Evolutionary conservation across 2,329 filamentous ascomycete genomes (phyloP).

Genomic region (Fusarium tanahbumbuense): DNA sequence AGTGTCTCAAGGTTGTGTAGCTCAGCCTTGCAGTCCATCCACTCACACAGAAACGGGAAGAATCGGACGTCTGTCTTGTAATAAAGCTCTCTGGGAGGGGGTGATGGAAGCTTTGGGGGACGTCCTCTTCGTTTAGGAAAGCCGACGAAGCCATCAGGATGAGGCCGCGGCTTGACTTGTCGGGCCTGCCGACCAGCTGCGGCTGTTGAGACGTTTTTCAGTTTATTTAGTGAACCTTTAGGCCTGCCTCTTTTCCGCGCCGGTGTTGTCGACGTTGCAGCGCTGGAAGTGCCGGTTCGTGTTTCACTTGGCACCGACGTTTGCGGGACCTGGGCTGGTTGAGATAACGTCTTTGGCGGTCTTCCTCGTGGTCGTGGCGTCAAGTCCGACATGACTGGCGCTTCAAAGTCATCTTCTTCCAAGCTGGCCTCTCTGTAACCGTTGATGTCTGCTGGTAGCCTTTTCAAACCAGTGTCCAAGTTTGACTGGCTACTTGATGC

Average conservation of each 20-base stretch:
- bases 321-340: neutral
- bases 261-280: slow-evolving; percentile 8
- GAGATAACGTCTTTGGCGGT: slow-evolving; percentile 21
- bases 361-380: slow-evolving; percentile 28
- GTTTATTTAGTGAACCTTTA: slow-evolving; percentile 57
- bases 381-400: slow-evolving; percentile 38
- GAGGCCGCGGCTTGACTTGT: slow-evolving; percentile 46
- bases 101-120: slow-evolving; percentile 54
- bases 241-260: slow-evolving; percentile 56
- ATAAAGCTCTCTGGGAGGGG: slow-evolving; percentile 57
- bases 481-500: slow-evolving; percentile 6
- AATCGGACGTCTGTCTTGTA: slow-evolving; percentile 57
- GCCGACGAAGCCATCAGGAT: slow-evolving; percentile 39
- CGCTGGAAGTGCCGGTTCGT: slow-evolving; percentile 11
- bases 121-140: slow-evolving; percentile 57
- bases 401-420: slow-evolving; percentile 15
- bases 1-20: slow-evolving; percentile 72
- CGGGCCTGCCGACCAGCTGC: slow-evolving; percentile 40
- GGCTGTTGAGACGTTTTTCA: slow-evolving; percentile 40
- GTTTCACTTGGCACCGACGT: slow-evolving; percentile 4
- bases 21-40: slow-evolving; percentile 68
- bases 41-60: slow-evolving; percentile 69
- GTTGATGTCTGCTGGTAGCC: slow-evolving; percentile 17
- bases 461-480: slow-evolving; percentile 39
- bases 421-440: slow-evolving; percentile 8